Conservation (phyloP, 208 protist species). For the Trypanosomatidae sp. region DNA sequence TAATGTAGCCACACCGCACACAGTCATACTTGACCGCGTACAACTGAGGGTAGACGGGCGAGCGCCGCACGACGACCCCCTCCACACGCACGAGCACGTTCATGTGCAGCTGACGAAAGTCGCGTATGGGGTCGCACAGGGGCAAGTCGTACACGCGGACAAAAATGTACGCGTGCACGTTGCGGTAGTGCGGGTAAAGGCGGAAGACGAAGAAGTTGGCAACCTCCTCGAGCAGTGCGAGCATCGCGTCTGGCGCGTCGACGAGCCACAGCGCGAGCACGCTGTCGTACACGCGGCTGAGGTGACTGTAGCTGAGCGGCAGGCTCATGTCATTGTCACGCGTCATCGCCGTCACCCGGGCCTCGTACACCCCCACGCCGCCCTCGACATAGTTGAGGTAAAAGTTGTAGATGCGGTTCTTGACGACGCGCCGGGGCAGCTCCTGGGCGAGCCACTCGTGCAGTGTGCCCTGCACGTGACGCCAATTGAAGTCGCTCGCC, state of each 20-base stretch:
- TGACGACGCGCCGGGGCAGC: conserved; percentile 69
- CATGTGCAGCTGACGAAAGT: conserved; percentile 96
- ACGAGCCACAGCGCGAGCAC: conserved; percentile 94
- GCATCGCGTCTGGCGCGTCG: conserved; percentile 93
- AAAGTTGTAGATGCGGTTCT: conserved; percentile 88
- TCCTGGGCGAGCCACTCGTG: conserved; percentile 87
- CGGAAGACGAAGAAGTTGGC: conserved; percentile 87
- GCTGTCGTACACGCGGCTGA: conserved; percentile 77
- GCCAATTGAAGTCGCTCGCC: conserved; percentile 78
- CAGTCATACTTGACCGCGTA: conserved; percentile 96
- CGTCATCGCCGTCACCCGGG: conserved; percentile 72
- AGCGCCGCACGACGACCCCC: conserved; percentile 98
- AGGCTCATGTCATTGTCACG: conserved; percentile 91
- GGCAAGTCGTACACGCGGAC: conserved; percentile 96
- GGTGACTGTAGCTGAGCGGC: conserved; percentile 90
- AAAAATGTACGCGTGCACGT: conserved; percentile 88
- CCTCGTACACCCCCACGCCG: conserved; percentile 68
- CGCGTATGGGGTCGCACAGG: conserved; percentile 93
- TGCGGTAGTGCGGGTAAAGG: conserved; percentile 89
- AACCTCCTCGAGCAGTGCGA: conserved; percentile 96
- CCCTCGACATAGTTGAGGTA: conserved; percentile 83
- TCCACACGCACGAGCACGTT: conserved; percentile 95
- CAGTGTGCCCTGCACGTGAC: conserved; percentile 70
- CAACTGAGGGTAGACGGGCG: conserved; percentile 97
- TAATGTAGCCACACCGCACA: conserved; percentile 86